Conservation (phyloP, 2,329 filamentous ascomycete genomes). For the Botryotinia narcissicola region DNA sequence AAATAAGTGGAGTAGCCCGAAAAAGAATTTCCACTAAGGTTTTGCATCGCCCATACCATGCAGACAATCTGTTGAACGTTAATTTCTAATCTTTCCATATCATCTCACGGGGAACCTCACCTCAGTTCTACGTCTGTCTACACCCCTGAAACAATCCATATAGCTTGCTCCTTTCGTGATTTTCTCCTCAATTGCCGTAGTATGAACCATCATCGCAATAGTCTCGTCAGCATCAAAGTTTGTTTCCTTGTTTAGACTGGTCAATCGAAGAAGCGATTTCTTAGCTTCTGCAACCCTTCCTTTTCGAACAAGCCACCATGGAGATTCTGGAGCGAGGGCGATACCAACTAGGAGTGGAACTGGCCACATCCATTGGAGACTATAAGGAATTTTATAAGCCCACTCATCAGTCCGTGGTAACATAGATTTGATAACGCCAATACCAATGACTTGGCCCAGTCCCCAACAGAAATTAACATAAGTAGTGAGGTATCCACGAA, state of each 20-base stretch:
- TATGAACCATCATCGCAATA: conserved; percentile 56
- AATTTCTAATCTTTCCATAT: background rate
- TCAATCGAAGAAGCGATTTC: conserved; percentile 37
- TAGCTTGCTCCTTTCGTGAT: conserved; percentile 47
- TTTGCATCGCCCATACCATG: conserved; percentile 64
- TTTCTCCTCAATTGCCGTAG: conserved; percentile 54
- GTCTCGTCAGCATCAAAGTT: conserved; percentile 47
- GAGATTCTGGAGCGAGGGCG: conserved; percentile 47
- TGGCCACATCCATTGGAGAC: conserved; percentile 43
- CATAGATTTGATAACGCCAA: conserved; percentile 51
- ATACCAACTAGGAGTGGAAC: conserved; percentile 49
- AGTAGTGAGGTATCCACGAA: conserved; percentile 54
- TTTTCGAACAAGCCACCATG: conserved; percentile 50
- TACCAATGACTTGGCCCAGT: conserved; percentile 49
- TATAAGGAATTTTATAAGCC: conserved; percentile 52
- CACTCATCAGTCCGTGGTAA: conserved; percentile 46
- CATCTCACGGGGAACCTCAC: background rate
- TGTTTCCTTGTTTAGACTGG: conserved; percentile 42
- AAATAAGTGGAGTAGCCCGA: conserved; percentile 62
- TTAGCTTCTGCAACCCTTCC: conserved; percentile 46
- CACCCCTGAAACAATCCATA: conserved; percentile 49
- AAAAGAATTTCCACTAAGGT: conserved; percentile 60
- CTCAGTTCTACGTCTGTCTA: conserved; percentile 52
- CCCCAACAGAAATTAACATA: conserved; percentile 58
- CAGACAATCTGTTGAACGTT: conserved; percentile 43